Percentiles rank a stretch among this genome's conserved stretches.
These are phyloP conservation scores for Aspergillus sclerotiicarbonarius DNA, from an alignment of 495 filamentous ascomycete species.

Conservation along the genomic window DNA sequence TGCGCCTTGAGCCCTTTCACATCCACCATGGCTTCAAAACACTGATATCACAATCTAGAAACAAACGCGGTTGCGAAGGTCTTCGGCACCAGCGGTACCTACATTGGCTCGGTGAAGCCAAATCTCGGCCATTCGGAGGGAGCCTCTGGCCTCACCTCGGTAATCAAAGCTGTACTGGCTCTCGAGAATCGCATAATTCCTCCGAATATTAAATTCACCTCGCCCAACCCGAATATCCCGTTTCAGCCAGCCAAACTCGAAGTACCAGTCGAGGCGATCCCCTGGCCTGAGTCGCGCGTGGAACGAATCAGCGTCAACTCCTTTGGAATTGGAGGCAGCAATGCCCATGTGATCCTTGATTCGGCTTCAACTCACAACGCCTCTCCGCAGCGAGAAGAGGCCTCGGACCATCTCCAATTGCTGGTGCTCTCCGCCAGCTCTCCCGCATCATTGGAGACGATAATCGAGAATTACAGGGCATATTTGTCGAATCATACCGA, in stretches of 20 bases:
- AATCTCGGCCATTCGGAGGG: conserved; percentile 1
- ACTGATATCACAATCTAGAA: no score
- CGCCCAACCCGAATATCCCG: neutral
- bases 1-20: conserved; percentile 7
- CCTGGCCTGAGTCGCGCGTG: conserved; percentile 27
- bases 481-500: neutral
- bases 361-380: neutral
- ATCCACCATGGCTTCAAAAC: no score
- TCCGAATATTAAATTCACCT: neutral
- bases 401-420: neutral
- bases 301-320: conserved; percentile 32
- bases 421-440: conserved; percentile 1
- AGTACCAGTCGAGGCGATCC: conserved; percentile 17
- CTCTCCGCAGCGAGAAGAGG: neutral
- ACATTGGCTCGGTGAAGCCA: neutral
- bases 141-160: neutral
- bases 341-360: conserved; percentile 24
- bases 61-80: conserved; percentile 39
- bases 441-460: neutral
- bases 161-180: conserved; percentile 50
- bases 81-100: conserved; percentile 26
- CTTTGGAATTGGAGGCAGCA: conserved; percentile 33
- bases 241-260: conserved; percentile 8
- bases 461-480: neutral
- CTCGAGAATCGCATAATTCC: conserved; percentile 47